Base-by-base conservation (phyloP, 352 stramenopile species). In the Poterioochromonas sp. region DNA sequence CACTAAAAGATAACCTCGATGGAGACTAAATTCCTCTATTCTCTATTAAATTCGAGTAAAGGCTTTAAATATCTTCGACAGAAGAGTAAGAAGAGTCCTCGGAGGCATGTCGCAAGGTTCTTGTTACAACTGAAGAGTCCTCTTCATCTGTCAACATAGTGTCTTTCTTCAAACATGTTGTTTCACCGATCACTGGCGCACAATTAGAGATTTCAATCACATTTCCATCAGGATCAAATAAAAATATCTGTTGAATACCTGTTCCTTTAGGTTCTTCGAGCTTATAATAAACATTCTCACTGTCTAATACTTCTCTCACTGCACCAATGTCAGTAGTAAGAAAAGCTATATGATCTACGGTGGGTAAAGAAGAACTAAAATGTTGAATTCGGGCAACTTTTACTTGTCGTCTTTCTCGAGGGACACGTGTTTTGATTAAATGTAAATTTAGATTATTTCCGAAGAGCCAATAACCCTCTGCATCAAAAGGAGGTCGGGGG, bases 191-290 rank as follows among this genome's bases (percentile, higher is more conserved):
- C 44, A n/a, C 34, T 29, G 78, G 78, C 2, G 78, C 78, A 39
- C 78, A 81, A 78, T 81, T 79, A 32, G 53, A 70, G 1, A 81
- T 62, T 70, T 81, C 78, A 47, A 81, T 79, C 0, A 81, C 78
- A 60, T 81, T 81, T 62, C 78, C 78, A 73, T 81, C 78, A 5
- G 78, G 78, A 54, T 81, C 78, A 49, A 81, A 79, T 0, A 81
- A 41, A 62, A 81, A 80, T 5, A 81, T 53, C 35, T 81, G 78
- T 18, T 62, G 20, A 29, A 81, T 78, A 18, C 62, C 62, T 32
- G 78, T 79, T 15, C 76, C 37, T 2, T 22, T 8, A 71, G 71
- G 69, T 12, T 39, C 29, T n/a, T 63, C 69, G 5, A 29, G 73
- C 47, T 81, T 81, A 41, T 79, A 81, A 40, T 73, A 79, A 22